Conservation (phyloP, 805 yeast genomes). For the Candida arabinofermentans region DNA sequence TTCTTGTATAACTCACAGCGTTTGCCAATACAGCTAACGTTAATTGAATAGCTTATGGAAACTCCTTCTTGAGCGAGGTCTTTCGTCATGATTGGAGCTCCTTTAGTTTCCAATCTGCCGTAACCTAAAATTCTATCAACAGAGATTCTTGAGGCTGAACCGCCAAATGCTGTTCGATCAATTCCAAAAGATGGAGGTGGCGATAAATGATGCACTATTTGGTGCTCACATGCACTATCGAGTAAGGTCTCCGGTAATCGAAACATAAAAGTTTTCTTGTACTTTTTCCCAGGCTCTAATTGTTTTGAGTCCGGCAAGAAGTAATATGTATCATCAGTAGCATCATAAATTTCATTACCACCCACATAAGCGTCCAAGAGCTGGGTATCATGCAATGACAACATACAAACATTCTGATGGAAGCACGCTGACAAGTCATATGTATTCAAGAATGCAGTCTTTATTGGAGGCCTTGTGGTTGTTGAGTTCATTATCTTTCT, state of each 20-base stretch:
- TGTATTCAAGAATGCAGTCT: conserved; percentile 40
- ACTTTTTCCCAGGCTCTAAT: conserved; percentile 41
- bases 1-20: conserved; percentile 26
- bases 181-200: conserved; percentile 41
- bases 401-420: conserved; percentile 30
- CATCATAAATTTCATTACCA: conserved; percentile 11
- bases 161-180: conserved; percentile 24
- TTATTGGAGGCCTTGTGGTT: conserved; percentile 5
- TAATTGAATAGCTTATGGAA: conserved; percentile 48
- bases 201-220: conserved; percentile 29
- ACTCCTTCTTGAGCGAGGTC: conserved; percentile 40
- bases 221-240: conserved; percentile 49
- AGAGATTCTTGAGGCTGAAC: conserved; percentile 22
- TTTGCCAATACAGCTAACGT: conserved; percentile 52
- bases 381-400: neutral
- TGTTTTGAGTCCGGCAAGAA: conserved; percentile 44
- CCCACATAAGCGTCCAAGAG: conserved; percentile 14
- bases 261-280: conserved; percentile 56
- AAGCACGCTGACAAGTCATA: conserved; percentile 51
- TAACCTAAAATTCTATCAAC: conserved; percentile 45
- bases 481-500: conserved; percentile 1
- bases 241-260: conserved; percentile 49
- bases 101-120: conserved; percentile 46
- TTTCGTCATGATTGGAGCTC: conserved; percentile 48
- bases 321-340: conserved; percentile 23